A percentile compares a stretch with the other conserved stretches of the same genome.
phyloP scores from a whole-genome alignment of 2,329 filamentous ascomycete genomes.

The Pleochaeta shiraiana region DNA sequence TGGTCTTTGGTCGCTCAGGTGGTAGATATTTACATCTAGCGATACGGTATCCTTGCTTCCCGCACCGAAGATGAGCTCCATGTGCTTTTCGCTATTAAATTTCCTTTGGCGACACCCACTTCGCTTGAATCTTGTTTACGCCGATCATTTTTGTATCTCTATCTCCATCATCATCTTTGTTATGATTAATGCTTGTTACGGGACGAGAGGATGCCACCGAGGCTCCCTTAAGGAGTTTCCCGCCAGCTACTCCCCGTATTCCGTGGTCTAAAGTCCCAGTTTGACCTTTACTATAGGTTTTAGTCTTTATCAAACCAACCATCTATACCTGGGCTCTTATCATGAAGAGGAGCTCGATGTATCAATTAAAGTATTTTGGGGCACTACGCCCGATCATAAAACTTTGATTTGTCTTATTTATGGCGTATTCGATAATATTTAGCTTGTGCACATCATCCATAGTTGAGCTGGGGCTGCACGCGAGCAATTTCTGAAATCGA shows the following conservation, averaged over 20 bases:
- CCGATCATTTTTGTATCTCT: background rate
- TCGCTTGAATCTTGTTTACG: background rate
- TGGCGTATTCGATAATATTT: background rate
- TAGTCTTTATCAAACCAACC: background rate
- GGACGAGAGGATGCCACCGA: no score
- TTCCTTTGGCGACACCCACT: background rate
- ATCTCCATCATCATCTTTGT: background rate
- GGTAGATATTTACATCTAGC: background rate
- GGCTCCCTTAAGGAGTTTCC: background rate
- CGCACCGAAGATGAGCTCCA: background rate
- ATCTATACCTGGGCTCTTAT: background rate
- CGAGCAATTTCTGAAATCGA: background rate
- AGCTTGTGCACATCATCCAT: background rate
- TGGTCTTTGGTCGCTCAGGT: background rate
- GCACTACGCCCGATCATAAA: background rate
- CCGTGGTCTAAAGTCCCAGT: background rate
- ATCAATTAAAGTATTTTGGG: background rate
- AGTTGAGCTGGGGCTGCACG: background rate
- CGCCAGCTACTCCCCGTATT: background rate
- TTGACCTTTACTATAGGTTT: background rate
- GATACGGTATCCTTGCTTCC: background rate
- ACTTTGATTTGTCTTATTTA: background rate
- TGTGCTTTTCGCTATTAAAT: background rate
- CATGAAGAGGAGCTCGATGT: background rate
- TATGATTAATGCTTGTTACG: no score